A percentile compares a stretch with the other conserved stretches of the same genome.
Conservation (phyloP, 2,329 filamentous ascomycete genomes). For the Juglanconis oblonga region DNA sequence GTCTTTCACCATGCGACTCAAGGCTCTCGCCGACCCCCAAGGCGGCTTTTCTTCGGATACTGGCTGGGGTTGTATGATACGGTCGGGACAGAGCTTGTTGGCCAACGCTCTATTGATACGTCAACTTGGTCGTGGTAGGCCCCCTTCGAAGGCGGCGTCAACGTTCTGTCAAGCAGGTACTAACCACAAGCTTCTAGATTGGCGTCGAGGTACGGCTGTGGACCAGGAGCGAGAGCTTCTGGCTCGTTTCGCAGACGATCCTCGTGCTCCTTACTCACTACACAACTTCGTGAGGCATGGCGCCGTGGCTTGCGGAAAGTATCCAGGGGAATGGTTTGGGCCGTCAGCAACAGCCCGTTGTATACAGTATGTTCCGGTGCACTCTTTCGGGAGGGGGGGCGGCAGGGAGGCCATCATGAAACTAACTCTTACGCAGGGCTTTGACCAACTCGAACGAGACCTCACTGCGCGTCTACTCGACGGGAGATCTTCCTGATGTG, state of each 20-base stretch:
- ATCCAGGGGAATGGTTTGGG: constrained; percentile 97
- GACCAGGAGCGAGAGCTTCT: constrained; percentile 69
- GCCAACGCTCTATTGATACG: constrained; percentile 78
- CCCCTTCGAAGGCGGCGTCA: not conserved
- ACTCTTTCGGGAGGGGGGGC: not conserved
- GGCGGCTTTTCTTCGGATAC: constrained; percentile 87
- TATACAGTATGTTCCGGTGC: constrained; percentile 67
- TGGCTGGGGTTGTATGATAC: constrained; percentile 98
- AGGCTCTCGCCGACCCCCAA: constrained; percentile 69
- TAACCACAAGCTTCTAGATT: constrained; percentile 48
- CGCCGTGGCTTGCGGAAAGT: constrained; percentile 82
- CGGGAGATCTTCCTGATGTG: constrained; percentile 85
- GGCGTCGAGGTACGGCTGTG: constrained; percentile 62
- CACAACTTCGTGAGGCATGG: constrained; percentile 92
- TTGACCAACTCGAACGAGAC: constrained; percentile 65
- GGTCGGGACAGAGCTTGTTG: constrained; percentile 88
- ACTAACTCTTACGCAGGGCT: constrained; percentile 50
- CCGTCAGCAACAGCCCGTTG: constrained; percentile 94
- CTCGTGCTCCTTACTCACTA: constrained; percentile 85
- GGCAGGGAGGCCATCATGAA: not conserved
- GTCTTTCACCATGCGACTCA: constrained; percentile 80
- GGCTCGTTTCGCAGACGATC: constrained; percentile 82
- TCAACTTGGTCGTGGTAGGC: constrained; percentile 72
- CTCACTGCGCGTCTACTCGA: constrained; percentile 78
- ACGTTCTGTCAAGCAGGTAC: not conserved